These are phyloP conservation scores for Elaphomyces granulatus DNA, from an alignment of 495 filamentous ascomycete genomes.

Conservation along the genomic window DNA sequence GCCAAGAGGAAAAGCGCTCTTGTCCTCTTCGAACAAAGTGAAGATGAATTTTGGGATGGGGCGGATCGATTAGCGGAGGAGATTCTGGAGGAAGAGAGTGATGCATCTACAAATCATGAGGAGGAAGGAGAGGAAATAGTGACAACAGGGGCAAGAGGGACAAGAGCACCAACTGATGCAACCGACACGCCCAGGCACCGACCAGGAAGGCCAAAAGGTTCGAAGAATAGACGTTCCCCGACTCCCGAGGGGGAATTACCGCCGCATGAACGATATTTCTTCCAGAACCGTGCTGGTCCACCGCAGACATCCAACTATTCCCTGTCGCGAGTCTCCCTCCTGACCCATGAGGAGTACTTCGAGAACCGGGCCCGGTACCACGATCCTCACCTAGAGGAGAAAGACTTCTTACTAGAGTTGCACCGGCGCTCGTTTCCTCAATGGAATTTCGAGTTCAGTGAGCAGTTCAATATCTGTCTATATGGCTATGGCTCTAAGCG, in stretches of 20 bases:
- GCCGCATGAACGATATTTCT: slow-evolving; percentile 84
- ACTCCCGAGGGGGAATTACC: slow-evolving; percentile 70
- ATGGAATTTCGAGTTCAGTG: slow-evolving; percentile 81
- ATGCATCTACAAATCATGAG: no score
- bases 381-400: slow-evolving; percentile 59
- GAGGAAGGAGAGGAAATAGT: no score
- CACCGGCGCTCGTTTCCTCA: slow-evolving; percentile 75
- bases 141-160: slow-evolving; percentile 24
- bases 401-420: slow-evolving; percentile 53
- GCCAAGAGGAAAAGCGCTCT: slow-evolving; percentile 76
- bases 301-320: slow-evolving; percentile 78
- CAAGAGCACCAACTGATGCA: slow-evolving; percentile 16
- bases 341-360: slow-evolving; percentile 89
- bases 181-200: slow-evolving; percentile 38
- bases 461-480: slow-evolving; percentile 81
- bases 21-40: slow-evolving; percentile 52
- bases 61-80: slow-evolving; percentile 58
- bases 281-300: slow-evolving; percentile 70
- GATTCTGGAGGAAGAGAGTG: slow-evolving; percentile 43
- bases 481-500: slow-evolving; percentile 90
- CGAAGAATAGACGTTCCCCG: slow-evolving; percentile 53
- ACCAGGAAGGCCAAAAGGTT: slow-evolving; percentile 43
- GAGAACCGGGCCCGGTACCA: slow-evolving; percentile 46
- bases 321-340: slow-evolving; percentile 54
- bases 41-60: slow-evolving; percentile 64